phyloP scores from a whole-genome alignment of 129 eudicot genomes.

The Glebionis coronaria region DNA sequence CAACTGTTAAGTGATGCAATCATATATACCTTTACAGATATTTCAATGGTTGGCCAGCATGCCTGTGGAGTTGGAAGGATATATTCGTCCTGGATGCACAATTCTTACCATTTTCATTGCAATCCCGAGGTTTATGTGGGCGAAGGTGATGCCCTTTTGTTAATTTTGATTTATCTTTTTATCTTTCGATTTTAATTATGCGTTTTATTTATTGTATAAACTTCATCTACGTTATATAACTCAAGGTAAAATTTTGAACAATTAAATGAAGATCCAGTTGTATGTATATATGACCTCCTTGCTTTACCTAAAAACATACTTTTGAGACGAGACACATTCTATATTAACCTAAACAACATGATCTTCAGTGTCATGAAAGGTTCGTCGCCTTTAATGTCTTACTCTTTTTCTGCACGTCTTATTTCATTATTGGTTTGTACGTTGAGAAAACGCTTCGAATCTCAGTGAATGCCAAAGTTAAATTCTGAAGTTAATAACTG shows the following conservation, averaged over 20 bases:
- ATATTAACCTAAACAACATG: constrained; percentile 55
- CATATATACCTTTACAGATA: constrained; percentile 49
- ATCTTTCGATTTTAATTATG: not conserved
- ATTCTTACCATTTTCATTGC: constrained; percentile 78
- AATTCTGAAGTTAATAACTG: constrained; percentile 2
- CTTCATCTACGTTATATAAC: constrained; percentile 18
- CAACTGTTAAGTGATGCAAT: constrained; percentile 17
- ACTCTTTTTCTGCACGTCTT: not conserved
- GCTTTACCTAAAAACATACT: constrained; percentile 71
- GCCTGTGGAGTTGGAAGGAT: constrained; percentile 99
- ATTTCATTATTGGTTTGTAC: constrained; percentile 11
- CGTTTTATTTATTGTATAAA: not conserved
- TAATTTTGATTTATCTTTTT: not conserved
- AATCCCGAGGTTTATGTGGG: constrained; percentile 80
- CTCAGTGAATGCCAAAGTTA: not conserved
- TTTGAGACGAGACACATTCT: constrained; percentile 66
- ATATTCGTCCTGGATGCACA: constrained; percentile 97
- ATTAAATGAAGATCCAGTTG: constrained; percentile 71
- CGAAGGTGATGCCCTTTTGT: constrained; percentile 51
- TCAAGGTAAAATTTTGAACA: constrained; percentile 31
- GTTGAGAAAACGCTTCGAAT: not conserved
- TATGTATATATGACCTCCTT: constrained; percentile 51
- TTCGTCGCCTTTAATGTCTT: constrained; percentile 28
- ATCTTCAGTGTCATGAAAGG: constrained; percentile 69
- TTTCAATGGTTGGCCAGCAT: constrained; percentile 94